Conservation (phyloP, 768 basidiomycete species). For the Leucogyrophana mollusca region DNA sequence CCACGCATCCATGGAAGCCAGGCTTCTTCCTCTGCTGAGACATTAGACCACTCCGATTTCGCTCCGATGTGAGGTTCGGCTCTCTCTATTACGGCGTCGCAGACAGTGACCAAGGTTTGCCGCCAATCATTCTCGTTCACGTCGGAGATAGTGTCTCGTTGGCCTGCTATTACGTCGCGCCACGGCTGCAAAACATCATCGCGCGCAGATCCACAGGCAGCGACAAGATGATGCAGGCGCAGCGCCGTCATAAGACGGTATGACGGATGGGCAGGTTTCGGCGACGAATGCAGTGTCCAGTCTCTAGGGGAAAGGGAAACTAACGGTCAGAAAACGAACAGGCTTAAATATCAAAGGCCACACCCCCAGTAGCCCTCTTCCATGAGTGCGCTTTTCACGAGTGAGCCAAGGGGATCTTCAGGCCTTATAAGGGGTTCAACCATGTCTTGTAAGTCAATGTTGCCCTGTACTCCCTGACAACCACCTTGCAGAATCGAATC, state of each 20-base stretch:
- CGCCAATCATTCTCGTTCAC: conserved; percentile 53
- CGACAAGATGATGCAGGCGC: conserved; percentile 56
- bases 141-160: conserved; percentile 41
- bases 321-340: too few relatives aligned
- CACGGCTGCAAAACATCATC: conserved; percentile 43
- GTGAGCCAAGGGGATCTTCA: conserved; percentile 37
- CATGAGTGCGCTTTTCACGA: conserved; percentile 54
- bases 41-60: not conserved
- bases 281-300: conserved; percentile 71
- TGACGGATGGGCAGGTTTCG: conserved; percentile 69
- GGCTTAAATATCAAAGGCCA: conserved; percentile 12
- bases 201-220: conserved; percentile 22
- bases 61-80: conserved; percentile 21
- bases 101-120: conserved; percentile 36
- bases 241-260: conserved; percentile 75
- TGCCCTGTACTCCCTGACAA: conserved; percentile 35
- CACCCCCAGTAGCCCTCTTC: conserved; percentile 86
- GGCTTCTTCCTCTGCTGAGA: not conserved
- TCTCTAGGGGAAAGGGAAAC: conserved; percentile 54
- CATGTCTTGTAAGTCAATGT: conserved; percentile 61
- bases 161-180: conserved; percentile 52
- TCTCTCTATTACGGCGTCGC: conserved; percentile 35
- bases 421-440: conserved; percentile 50
- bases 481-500: conserved; percentile 23
- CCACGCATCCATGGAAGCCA: conserved; percentile 36